Evolutionary conservation across 257 asterid genomes (phyloP), one percentile per base, ranked within the genome.

Genomic region (Solanum chilense): DNA sequence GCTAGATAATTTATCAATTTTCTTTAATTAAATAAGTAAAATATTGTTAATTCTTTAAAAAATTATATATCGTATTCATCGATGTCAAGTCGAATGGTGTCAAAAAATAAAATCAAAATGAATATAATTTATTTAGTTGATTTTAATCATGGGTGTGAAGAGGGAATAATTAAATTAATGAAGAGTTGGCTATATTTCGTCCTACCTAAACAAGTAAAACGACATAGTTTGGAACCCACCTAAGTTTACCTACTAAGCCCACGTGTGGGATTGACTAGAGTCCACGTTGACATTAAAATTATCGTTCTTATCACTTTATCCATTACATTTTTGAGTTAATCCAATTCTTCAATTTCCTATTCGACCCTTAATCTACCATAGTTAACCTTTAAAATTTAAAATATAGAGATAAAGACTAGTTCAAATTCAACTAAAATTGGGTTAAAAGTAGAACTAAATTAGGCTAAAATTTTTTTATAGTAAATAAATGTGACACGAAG

Each of bases 211-310:
- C 23, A 33, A 14, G 12, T 29, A 69, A 66, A 69, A 29, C 45
- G n/a, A 81, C 85, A 29, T 6, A 23, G 6, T 13, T 56, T 56
- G 37, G 45, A 74, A 25, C 83, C 85, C 74, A 86, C 87, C 87
- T 5, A 88, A 42, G 74, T 69, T 75, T 44, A 35, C 86, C 86
- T 74, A 42, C 74, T 78, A 21, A 86, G 27, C 23, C 88, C 88
- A 90, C 86, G 89, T 83, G 62, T 87, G 52, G 18, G 31, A 25
- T 81, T 81, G 85, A 81, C 85, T 18, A 49, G 20, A 49, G 85
- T 49, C 85, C 85, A 81, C 85, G 85, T 81, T 49, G 69, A 81
- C 45, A 49, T 81, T 49, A 49, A 49, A 18, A 16, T 23, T 18
- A 12, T 81, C 45, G 69, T 49, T 66, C 69, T 81, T 81, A 47